Evolutionary conservation across 2,329 filamentous ascomycete species (phyloP), one percentile per base, ranked within the genome.

Genomic region (Torrubiella hemipterigena): DNA sequence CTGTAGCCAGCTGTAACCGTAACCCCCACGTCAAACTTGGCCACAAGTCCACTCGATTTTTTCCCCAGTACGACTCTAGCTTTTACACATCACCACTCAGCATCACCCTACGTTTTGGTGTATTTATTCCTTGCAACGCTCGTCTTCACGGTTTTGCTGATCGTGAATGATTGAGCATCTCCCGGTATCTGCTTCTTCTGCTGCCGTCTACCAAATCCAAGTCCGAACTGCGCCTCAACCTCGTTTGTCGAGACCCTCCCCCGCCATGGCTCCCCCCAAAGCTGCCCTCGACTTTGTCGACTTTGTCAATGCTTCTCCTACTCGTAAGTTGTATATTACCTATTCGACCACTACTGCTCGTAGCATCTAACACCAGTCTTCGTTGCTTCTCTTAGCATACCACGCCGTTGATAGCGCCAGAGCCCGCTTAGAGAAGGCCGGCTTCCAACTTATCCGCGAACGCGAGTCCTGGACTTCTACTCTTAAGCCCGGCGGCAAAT

Each of bases 241-340:
- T 22, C 11, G 32, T 32, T 49, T 54, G 40, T 50, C 46, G 31
- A 50, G 51, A 25, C 47, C 53, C 2, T 30, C 46, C 36, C 41
- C 40, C 49, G 56, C 37, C 46, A 73, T 73, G 69, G 59, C 66
- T 29, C 61, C 67, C 30, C 61, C 64, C 21, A 55, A 65, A 43
- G 58, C 73, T 32, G 83, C 83, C 33, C 63, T 81, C 58, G 84
- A 93, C 65, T 94, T 95, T 56, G 61, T 94, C 51, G 80, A 84
- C 59, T 95, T 94, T 61, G 79, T 95, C 54, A 93, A 95, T 59
- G 82, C 79, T 40, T 95, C 87, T 36, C 91, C 91, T 10, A 93
- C 87, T 32, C 89, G 87, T 94, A 69, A 46, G 75, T 50, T 9
- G 17, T 44, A 30, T 24, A 6, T 5, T n/a, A 24, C 27, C 18